Base-by-base conservation (phyloP, 2,329 filamentous ascomycete genomes). In the Cytospora mali region DNA sequence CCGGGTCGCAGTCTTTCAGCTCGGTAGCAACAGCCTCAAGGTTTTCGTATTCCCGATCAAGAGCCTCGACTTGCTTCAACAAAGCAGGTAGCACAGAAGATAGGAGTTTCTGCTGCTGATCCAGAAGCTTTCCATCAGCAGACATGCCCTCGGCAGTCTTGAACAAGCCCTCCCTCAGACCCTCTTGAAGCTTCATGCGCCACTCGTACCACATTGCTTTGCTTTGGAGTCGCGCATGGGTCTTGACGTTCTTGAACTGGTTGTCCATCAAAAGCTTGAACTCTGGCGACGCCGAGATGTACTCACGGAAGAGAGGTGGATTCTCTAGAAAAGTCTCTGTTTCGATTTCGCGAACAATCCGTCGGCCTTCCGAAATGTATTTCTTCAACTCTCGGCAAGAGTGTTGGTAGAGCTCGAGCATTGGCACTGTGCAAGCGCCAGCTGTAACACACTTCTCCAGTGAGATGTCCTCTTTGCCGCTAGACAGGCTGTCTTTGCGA, bases 121-220 rank as follows among this genome's bases (percentile, higher is more conserved):
- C 75, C 9, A 99, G 75, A 2, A 86, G 71, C 60, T 84, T 79
- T 58, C 91, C 86, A 68, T 99, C 95, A 1, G 79, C 78, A 53
- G 86, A 84, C 86, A 99, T 92, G 23, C 89, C 92, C 62, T 90
- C 85, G 1, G 86, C 81, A 62, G 93, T 95, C 65, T 85, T 87
- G 60, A 90, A 75, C 3, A 98, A 84, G 4, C 91, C 93, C 69
- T 92, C 88, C 72, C 90, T 93, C 42, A 99, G 82, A 21, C 92
- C 90, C 66, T 88, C 77, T 61, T 93, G 88, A 27, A 98, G 83
- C 70, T 95, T 94, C 82, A 91, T 94, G 48, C 95, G 89, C 95
- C 95, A 99, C 71, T 94, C 90, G 74, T 99, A 99, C 95, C 95
- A 99, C 80, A 95, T 93, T 62, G 92, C 92, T 73, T 97, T 97